Base-by-base conservation (phyloP, 352 stramenopile species). In the Lagenidium giganteum region DNA sequence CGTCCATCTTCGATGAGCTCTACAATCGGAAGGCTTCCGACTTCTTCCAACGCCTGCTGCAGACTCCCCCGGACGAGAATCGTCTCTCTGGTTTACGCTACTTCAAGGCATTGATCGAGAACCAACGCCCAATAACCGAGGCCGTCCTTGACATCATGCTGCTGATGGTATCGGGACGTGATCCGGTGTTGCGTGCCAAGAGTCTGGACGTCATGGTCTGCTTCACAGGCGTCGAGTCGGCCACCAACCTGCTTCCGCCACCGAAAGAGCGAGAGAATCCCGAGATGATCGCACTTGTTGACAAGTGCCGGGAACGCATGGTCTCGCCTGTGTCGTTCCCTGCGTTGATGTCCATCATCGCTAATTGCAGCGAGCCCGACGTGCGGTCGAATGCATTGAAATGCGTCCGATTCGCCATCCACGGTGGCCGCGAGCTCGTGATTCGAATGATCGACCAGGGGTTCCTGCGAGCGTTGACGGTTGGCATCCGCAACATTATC, bases 1-100 rank as follows among this genome's bases (percentile, higher is more conserved):
- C 75, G 4, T 61, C 62, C 24, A 77, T 87, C 24, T 85, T 87
- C 42, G 59, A 76, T 21, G 63, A 82, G 24, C 46, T 90, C 4
- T 78, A 76, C 8, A 64, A 85, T 29, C 54, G 57, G 16, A 82
- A 82, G 24, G 69, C 76, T 3, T 87, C 69, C 0, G 78, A 87
- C 12, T 88, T 88, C 32, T 88, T 91, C 42, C 75, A 88, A 35
- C 68, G 71, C 2, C 49, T 91, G 21, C 48, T 91, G 5, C 78
- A 88, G 51, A 91, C 75, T 9, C 78, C 78, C 0, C 75, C 78
- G 2, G 78, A 91, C 22, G 75, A 88, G 25, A 91, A 88, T 39
- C 68, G 75, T 0, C 45, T 86, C 17, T 87, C 73, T 26, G 78
- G 68, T 8, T 54, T 91, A 5, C 75, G 70, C 7, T 91, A 87